Evolutionary conservation across 306 rosid species (phyloP), one percentile per base, ranked within the genome.

Genomic region (Rosa persica): DNA sequence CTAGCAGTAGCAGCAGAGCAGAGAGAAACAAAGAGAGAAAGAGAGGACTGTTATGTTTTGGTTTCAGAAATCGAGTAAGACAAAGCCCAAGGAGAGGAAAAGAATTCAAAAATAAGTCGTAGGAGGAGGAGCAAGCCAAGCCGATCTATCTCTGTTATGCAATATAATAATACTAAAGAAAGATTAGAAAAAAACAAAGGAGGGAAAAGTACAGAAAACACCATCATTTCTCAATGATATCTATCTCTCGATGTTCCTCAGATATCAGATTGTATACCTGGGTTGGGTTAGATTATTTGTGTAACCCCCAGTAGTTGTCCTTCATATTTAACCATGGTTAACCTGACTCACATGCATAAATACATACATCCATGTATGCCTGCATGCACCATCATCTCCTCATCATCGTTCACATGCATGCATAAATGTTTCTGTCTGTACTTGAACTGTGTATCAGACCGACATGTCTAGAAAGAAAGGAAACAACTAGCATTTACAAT

Each of bases 161-260:
- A 42, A 52, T 52, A 67, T 58, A 58, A 70, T 78, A 74, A 64
- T 74, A 80, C 80, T 75, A 39, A 57, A 60, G 67, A 66, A 42
- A 68, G 27, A 39, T 67, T 27, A 20, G 71, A 67, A 57, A 82
- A 68, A 70, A 62, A 38, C 77, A 73, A 81, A 60, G 65, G 61
- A 71, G 66, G 69, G 68, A 76, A 61, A 83, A 92, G 90, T 92
- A 92, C 92, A 88, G 74, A 85, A 79, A 76, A 89, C 92, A 75
- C 81, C 90, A 95, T 95, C 93, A 95, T 92, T 93, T 85, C 93
- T 83, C 93, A 95, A 95, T 95, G 91, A 93, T 91, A 77, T 67
- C 25, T 40, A 30, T 62, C 12, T 62, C 39, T 39, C 47, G 8
- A 17, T 38, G 43, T 36, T 65, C 47, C 71, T 67, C 71, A 65